Base-by-base conservation (phyloP, 345 rosid genomes). In the Pistacia atlantica region DNA sequence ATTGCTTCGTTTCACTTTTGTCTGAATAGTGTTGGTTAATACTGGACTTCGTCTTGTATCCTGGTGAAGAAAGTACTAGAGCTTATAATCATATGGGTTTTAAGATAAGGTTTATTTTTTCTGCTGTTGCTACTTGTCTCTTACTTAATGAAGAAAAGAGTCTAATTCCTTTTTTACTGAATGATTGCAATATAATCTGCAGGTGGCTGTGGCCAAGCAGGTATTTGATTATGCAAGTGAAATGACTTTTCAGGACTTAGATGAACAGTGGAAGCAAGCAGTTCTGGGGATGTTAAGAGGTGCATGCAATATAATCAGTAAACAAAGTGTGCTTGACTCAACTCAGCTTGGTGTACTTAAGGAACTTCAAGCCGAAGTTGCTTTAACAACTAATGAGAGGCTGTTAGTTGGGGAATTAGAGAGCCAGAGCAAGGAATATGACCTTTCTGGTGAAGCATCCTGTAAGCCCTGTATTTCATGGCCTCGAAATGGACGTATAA, bases 401-500 rank as follows among this genome's bases (percentile, higher is more conserved):
- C 28, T 57, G 4, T 33, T 57, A 11, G 51, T 18, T 42, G 5
- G 51, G 13, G 51, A 71, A 56, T 11, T 8, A 38, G 74, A 71
- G 52, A 56, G 14, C 51, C 8, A 11, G 31, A 56, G 11, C 22
- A 55, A 71, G 58, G 65, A 71, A 33, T 64, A 11, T n/a, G 64
- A 56, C 8, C 52, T 51, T 20, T 56, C 20, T 20, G 52, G 0
- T 4, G 58, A 12, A 68, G 38, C 42, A 25, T 68, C 42, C 18
- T 25, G 42, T 31, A 68, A 22, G 42, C 71, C 71, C 4, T 25
- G 63, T 38, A 46, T 86, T 18, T 81, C 84, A 13, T 84, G 86
- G 88, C 88, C 90, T 75, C 52, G 35, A 14, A 79, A 84, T n/a
- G 83, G 88, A 10, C 69, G 42, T 1, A 70, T 84, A 57, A 78